phyloP scores from a whole-genome alignment of 345 rosid species.

The Geranium brycei region DNA sequence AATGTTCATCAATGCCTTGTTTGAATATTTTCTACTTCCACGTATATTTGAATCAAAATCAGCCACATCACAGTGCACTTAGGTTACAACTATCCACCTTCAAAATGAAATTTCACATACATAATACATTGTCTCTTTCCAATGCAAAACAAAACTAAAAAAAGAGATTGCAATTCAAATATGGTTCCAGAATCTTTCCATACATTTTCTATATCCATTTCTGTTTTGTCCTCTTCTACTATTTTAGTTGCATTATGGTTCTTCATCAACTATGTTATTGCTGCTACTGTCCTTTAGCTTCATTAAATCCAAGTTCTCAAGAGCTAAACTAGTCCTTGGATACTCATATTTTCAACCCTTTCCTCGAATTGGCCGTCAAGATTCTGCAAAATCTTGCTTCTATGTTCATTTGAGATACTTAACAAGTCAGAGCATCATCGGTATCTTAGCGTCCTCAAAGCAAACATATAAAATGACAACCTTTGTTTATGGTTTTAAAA shows the following conservation, averaged over 20 bases:
- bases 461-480: not conserved
- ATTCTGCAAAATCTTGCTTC: not conserved
- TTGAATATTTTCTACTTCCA: no score
- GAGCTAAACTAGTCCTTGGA: not conserved
- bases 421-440: conserved; percentile 9
- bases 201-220: not conserved
- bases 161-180: not conserved
- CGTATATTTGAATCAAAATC: no score
- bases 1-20: no score
- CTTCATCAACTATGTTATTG: not conserved
- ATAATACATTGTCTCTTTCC: not conserved
- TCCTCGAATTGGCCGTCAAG: not conserved
- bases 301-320: no score
- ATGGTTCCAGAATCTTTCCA: not conserved
- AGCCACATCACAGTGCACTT: no score
- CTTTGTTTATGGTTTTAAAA: no score
- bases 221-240: not conserved
- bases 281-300: not conserved
- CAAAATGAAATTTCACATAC: no score
- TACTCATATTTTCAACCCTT: not conserved
- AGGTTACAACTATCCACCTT: no score
- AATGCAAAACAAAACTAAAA: not conserved
- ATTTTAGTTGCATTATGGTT: not conserved
- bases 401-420: not conserved
- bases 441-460: conserved; percentile 11